Conservation (phyloP, 2,329 filamentous ascomycete species). For the Verticillium alfalfae region DNA sequence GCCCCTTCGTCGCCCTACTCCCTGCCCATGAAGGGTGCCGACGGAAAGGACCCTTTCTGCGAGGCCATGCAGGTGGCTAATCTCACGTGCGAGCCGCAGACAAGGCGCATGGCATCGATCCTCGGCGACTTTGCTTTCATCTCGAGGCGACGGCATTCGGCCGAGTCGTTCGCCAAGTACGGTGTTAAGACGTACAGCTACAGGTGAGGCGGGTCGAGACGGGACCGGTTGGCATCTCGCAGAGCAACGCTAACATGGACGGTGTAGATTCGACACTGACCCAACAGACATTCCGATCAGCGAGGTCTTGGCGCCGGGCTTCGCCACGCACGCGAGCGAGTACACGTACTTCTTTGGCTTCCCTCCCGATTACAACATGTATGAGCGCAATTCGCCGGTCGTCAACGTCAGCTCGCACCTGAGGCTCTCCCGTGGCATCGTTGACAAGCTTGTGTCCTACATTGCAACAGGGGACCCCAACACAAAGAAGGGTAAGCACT, state of each 20-base stretch:
- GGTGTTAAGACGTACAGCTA: slow-evolving; percentile 12
- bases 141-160: slow-evolving; percentile 4
- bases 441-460: slow-evolving; percentile 10
- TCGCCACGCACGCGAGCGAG: slow-evolving; percentile 12
- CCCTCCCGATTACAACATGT: slow-evolving; percentile 10
- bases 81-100: slow-evolving; percentile 10
- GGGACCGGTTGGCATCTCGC: not conserved
- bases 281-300: slow-evolving; percentile 11
- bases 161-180: slow-evolving; percentile 6
- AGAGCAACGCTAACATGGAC: not conserved
- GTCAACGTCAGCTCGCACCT: slow-evolving; percentile 9
- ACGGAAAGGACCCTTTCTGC: slow-evolving; percentile 6
- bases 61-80: slow-evolving; percentile 5
- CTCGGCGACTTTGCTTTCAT: slow-evolving; percentile 8
- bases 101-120: slow-evolving; percentile 9
- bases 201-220: not conserved
- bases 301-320: slow-evolving; percentile 8
- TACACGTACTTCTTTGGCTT: slow-evolving; percentile 13
- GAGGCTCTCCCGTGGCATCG: slow-evolving; percentile 8
- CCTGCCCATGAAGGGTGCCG: slow-evolving; percentile 3
- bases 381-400: slow-evolving; percentile 10
- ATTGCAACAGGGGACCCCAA: slow-evolving; percentile 11
- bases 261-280: slow-evolving; percentile 12
- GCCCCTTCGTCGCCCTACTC: slow-evolving; percentile 9
- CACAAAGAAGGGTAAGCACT: slow-evolving; percentile 4